Evolutionary conservation across 345 rosid genomes (phyloP).

Genomic region (thale cress (Arabidopsis thaliana)): TAIR10.1 NC_003071.7:5746001-5746500

Average conservation of each 20-base stretch:
- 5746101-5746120: conserved; percentile 92
- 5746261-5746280: conserved; percentile 85
- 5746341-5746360: conserved; percentile 84
- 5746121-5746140: conserved; percentile 95
- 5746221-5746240: not conserved
- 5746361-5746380: conserved; percentile 78
- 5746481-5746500: conserved; percentile 51
- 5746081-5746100: conserved; percentile 98
- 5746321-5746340: conserved; percentile 73
- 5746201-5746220: not conserved
- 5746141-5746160: conserved; percentile 96
- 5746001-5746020: conserved; percentile 97
- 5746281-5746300: conserved; percentile 76
- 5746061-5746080: conserved; percentile 98
- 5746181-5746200: not conserved
- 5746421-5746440: conserved; percentile 91
- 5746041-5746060: conserved; percentile 92
- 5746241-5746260: conserved; percentile 54
- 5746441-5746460: conserved; percentile 98
- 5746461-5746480: conserved; percentile 68
- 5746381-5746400: conserved; percentile 88
- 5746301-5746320: conserved; percentile 62
- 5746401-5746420: conserved; percentile 94
- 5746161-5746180: conserved; percentile 72
- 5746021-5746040: conserved; percentile 96